Base-by-base conservation (phyloP, 208 protist genomes). In the Phytomonas sp. region DNA sequence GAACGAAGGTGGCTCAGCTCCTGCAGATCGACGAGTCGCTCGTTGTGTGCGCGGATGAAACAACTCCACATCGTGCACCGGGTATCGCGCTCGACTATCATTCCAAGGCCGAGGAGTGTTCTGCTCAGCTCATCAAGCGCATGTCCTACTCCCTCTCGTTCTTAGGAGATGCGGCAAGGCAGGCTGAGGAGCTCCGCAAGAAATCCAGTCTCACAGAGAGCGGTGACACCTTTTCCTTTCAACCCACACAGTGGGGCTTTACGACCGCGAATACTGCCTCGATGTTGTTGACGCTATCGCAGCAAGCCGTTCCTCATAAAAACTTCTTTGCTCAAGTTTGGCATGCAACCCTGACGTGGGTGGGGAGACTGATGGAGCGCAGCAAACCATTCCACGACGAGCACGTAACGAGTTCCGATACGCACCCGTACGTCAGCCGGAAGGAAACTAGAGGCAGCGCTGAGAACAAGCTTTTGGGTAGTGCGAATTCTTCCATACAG, bases 1-100 rank as follows among this genome's bases (percentile, higher is more conserved):
- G 37, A 29, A 72, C 69, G 36, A 90, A 88, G 62, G 78, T 93
- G n/a, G 79, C 85, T 13, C 31, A 69, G 59, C 72, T 85, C n/a
- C 67, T 93, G 29, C 75, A 73, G 0, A 83, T 87, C 66, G 64
- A 77, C 8, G 68, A 81, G 66, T 66, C 66, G 31, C 73, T 92
- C 64, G 78, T 88, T n/a, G 46, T 88, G 43, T 71, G 63, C 28
- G 71, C 80, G 0, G 68, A 74, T 30, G 76, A 84, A n/a, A 68
- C 70, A 1, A 69, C 63, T 13, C 37, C 17, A n/a, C 32, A 40
- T 26, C 65, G 26, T 68, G 53, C 40, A 20, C 67, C 51, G 34
- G 53, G 64, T 26, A 37, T 67, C 5, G 62, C 70, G 20, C 53
- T 37, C 11, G 23, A 28, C 8, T 65, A 74, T 59, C 40, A 46